Evolutionary conservation across 2,329 filamentous ascomycete genomes (phyloP).

Genomic region (Parafenestella ontariensis): DNA sequence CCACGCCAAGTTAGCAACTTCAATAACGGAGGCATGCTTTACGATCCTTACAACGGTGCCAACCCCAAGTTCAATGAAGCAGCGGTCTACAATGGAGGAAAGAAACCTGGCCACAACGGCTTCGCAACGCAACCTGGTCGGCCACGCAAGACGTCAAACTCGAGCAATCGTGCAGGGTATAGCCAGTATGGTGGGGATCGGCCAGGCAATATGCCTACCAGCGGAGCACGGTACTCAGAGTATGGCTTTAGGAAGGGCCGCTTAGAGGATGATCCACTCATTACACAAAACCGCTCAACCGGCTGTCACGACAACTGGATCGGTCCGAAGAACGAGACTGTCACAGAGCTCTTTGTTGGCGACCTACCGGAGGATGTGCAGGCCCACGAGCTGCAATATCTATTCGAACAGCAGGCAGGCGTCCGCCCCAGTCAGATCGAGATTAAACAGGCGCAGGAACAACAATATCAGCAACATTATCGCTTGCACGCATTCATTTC

Average conservation of each 20-base stretch:
- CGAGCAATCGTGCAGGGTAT: conserved; percentile 15
- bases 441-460: neutral
- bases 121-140: conserved; percentile 19
- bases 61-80: conserved; percentile 28
- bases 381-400: conserved; percentile 15
- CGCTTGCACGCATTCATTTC: conserved; percentile 26
- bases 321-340: conserved; percentile 34
- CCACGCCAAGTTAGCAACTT: conserved; percentile 1
- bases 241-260: neutral
- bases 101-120: conserved; percentile 18
- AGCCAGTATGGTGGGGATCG: conserved; percentile 15
- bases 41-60: conserved; percentile 37
- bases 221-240: conserved; percentile 11
- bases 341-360: conserved; percentile 36
- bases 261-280: conserved; percentile 17
- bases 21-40: conserved; percentile 17
- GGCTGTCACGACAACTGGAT: conserved; percentile 41
- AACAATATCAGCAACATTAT: neutral
- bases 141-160: conserved; percentile 30
- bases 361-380: conserved; percentile 26
- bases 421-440: conserved; percentile 13
- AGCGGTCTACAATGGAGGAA: conserved; percentile 13
- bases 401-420: conserved; percentile 25
- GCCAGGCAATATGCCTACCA: conserved; percentile 3
- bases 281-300: conserved; percentile 23